Conservation (phyloP, 176 grass and related monocot species). For the Tillandsia leiboldiana region DNA sequence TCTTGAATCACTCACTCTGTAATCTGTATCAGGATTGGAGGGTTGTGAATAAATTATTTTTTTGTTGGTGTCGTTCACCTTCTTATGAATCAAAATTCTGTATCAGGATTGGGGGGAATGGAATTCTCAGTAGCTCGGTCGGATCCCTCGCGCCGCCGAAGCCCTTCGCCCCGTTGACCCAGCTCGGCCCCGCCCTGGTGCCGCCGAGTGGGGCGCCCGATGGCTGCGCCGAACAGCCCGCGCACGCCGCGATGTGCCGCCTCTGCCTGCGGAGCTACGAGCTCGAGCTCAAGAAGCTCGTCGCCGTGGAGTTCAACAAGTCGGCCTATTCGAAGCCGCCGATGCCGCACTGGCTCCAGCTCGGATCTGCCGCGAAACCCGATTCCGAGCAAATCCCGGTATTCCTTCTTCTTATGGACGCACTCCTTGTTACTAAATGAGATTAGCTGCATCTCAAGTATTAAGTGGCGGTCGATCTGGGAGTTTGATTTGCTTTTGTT, state of each 20-base stretch:
- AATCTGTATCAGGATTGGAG: no score
- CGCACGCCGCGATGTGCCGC: neutral
- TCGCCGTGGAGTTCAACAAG: neutral
- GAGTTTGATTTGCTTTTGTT: neutral
- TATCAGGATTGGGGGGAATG: neutral
- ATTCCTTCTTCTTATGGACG: neutral
- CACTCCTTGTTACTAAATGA: conserved; percentile 3
- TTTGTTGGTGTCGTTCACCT: neutral
- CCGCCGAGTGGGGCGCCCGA: neutral
- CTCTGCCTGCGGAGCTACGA: neutral
- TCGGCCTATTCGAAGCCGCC: neutral
- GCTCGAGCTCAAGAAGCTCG: neutral
- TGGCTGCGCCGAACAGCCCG: neutral
- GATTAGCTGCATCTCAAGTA: conserved; percentile 10
- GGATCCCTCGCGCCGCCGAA: no score
- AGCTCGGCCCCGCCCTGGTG: neutral
- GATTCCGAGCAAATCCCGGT: neutral
- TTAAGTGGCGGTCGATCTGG: conserved; percentile 41
- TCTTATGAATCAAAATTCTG: neutral
- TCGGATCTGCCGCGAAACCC: neutral
- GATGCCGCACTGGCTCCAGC: conserved; percentile 4
- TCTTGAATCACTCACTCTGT: no score
- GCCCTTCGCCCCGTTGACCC: no score
- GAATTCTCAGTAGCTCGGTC: neutral
- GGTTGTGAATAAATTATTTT: neutral